Percentiles rank a stretch among this genome's conserved stretches.
These are phyloP conservation scores for Colletotrichum phormii DNA, from an alignment of 2,329 filamentous ascomycete genomes.

Conservation along the genomic window DNA sequence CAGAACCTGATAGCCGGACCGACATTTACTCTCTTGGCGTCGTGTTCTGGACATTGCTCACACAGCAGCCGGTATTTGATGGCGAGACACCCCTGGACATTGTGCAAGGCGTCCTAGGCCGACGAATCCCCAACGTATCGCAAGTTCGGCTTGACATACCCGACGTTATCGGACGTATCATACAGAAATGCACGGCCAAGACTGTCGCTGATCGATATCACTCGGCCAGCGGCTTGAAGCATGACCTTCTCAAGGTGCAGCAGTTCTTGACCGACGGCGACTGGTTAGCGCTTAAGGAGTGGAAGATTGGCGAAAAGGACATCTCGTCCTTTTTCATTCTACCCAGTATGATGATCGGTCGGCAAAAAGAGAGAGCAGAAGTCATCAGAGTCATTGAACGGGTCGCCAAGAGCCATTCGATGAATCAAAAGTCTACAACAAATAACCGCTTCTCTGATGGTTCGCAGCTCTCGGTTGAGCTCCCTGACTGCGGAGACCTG, in stretches of 20 bases:
- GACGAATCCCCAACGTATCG: conserved; percentile 81
- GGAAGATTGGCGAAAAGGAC: conserved; percentile 84
- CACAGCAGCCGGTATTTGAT: conserved; percentile 82
- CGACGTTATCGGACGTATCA: conserved; percentile 82
- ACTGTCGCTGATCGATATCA: conserved; percentile 90
- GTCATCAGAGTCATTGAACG: conserved; percentile 82
- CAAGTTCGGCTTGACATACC: conserved; percentile 85
- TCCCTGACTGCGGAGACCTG: conserved; percentile 60
- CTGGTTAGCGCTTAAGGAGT: conserved; percentile 75
- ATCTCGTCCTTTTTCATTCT: conserved; percentile 93
- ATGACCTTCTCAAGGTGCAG: conserved; percentile 81
- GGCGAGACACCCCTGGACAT: conserved; percentile 87
- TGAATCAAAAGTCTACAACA: conserved; percentile 53
- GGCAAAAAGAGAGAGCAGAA: conserved; percentile 76
- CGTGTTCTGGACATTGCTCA: conserved; percentile 87
- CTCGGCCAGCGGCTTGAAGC: conserved; percentile 85
- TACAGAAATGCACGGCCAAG: conserved; percentile 93
- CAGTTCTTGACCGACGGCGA: conserved; percentile 82
- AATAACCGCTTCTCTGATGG: conserved; percentile 63
- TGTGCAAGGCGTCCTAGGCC: conserved; percentile 87
- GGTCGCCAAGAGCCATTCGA: conserved; percentile 74
- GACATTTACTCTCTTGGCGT: conserved; percentile 95
- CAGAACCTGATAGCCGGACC: conserved; percentile 90
- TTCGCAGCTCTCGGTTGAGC: conserved; percentile 65
- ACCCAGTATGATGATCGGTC: conserved; percentile 83